Conservation (phyloP, 1,284 basidiomycete genomes). For the Laetiporus sulphureus region DNA sequence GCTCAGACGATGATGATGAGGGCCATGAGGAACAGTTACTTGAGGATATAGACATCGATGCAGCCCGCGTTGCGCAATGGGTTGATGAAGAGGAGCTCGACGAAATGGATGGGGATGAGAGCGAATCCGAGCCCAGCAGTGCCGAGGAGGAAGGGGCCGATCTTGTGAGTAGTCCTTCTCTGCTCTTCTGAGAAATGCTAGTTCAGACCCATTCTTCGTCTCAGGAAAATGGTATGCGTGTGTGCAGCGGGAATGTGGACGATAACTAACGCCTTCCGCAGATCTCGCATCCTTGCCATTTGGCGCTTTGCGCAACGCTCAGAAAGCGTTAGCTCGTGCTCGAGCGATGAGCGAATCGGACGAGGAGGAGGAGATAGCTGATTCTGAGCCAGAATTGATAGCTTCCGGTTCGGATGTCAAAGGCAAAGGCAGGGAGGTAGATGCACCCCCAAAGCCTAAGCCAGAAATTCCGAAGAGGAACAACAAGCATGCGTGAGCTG, state of each 20-base stretch:
- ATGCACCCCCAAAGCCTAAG: constrained; percentile 27
- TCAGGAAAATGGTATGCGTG: too few species aligned
- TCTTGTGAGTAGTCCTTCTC: constrained; percentile 13
- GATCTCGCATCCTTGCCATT: constrained; percentile 56
- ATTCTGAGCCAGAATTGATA: constrained; percentile 16
- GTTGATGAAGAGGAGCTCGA: constrained; percentile 30
- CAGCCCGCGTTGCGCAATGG: constrained; percentile 26
- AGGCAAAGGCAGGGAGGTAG: constrained; percentile 27
- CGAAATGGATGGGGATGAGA: constrained; percentile 16
- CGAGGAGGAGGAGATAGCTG: constrained; percentile 24
- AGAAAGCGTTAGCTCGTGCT: constrained; percentile 41
- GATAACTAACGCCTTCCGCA: constrained; percentile 15
- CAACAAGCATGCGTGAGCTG: constrained; percentile 84
- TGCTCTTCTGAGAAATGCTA: constrained; percentile 8
- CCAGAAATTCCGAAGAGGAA: constrained; percentile 54
- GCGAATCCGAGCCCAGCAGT: constrained; percentile 11
- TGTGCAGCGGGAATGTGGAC: too few species aligned
- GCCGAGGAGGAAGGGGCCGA: constrained; percentile 17
- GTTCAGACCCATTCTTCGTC: constrained; percentile 1
- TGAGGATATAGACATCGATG: constrained; percentile 23
- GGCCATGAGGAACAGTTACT: constrained; percentile 15
- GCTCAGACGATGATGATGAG: background rate
- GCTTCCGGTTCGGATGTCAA: constrained; percentile 3
- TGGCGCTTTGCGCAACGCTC: constrained; percentile 62
- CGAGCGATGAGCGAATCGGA: constrained; percentile 27